These are phyloP conservation scores for Trichothecium sympodiale DNA, from an alignment of 2,329 filamentous ascomycete genomes.

Conservation along the genomic window DNA sequence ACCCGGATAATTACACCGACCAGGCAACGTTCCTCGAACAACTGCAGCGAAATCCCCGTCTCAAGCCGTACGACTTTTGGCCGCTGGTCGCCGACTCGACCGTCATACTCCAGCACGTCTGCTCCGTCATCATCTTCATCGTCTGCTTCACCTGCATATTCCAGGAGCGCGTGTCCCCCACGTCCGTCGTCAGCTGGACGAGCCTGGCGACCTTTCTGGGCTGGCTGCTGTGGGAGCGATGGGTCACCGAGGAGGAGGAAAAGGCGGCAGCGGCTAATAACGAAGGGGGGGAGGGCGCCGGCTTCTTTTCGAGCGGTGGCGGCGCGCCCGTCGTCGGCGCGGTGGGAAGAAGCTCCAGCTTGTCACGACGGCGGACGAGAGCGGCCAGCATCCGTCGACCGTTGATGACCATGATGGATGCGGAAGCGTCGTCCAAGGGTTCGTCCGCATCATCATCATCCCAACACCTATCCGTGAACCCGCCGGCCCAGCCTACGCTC, in stretches of 20 bases:
- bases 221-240: conserved; percentile 86
- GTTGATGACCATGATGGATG: conserved; percentile 9
- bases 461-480: conserved; percentile 35
- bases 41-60: conserved; percentile 82
- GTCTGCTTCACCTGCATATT: conserved; percentile 90
- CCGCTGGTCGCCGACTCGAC: conserved; percentile 89
- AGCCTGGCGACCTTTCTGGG: conserved; percentile 74
- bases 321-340: too few species aligned
- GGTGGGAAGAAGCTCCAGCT: conserved; percentile 21
- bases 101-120: conserved; percentile 94
- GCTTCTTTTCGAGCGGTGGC: too few species aligned
- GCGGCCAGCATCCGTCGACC: conserved; percentile 26
- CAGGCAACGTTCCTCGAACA: conserved; percentile 94
- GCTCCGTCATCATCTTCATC: conserved; percentile 86
- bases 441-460: conserved; percentile 19
- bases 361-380: conserved; percentile 19
- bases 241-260: conserved; percentile 59
- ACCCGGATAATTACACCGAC: conserved; percentile 98
- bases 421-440: conserved; percentile 11
- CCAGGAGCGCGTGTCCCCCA: conserved; percentile 74
- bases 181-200: conserved; percentile 79
- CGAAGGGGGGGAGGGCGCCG: too few species aligned
- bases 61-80: conserved; percentile 97
- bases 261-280: conserved; percentile 27
- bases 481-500: conserved; percentile 11